Percentiles rank a stretch among this genome's conserved stretches.
Evolutionary conservation across 2,329 filamentous ascomycete genomes (phyloP).

Genomic region (Emergomyces africanus): DNA sequence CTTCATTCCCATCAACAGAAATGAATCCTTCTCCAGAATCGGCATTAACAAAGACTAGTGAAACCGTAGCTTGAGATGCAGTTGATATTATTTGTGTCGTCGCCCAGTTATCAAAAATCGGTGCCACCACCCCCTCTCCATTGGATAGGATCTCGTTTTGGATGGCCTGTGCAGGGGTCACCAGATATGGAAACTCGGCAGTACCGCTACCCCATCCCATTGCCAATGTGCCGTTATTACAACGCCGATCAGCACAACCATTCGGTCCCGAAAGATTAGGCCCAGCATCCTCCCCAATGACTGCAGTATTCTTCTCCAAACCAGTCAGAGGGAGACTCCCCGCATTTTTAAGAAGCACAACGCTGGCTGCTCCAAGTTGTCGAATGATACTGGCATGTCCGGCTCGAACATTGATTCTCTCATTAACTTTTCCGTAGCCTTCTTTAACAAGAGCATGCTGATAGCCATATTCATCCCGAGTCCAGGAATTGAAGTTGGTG

Average conservation of each 20-base stretch:
- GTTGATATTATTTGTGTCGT: constrained; percentile 37
- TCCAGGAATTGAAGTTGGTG: constrained; percentile 87
- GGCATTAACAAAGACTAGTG: constrained; percentile 81
- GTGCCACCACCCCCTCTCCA: constrained; percentile 50
- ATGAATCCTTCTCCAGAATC: constrained; percentile 82
- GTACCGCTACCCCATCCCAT: constrained; percentile 53
- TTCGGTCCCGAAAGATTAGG: constrained; percentile 65
- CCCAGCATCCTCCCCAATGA: constrained; percentile 75
- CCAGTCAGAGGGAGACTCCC: constrained; percentile 60
- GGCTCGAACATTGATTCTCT: constrained; percentile 69
- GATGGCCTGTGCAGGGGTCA: constrained; percentile 51
- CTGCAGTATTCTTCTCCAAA: constrained; percentile 59
- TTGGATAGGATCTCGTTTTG: constrained; percentile 53
- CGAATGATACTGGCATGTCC: constrained; percentile 64
- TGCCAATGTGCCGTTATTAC: constrained; percentile 46
- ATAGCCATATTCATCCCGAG: constrained; percentile 58
- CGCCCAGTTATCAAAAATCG: constrained; percentile 47
- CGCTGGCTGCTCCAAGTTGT: constrained; percentile 63
- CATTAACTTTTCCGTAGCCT: constrained; percentile 57
- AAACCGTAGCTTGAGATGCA: constrained; percentile 40
- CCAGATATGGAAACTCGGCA: constrained; percentile 49
- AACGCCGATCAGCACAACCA: constrained; percentile 58
- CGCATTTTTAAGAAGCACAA: constrained; percentile 79
- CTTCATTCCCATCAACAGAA: constrained; percentile 64
- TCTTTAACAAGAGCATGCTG: constrained; percentile 50